Conservation (phyloP, 2,329 filamentous ascomycete genomes). For the Aspergillaceae sp. region DNA sequence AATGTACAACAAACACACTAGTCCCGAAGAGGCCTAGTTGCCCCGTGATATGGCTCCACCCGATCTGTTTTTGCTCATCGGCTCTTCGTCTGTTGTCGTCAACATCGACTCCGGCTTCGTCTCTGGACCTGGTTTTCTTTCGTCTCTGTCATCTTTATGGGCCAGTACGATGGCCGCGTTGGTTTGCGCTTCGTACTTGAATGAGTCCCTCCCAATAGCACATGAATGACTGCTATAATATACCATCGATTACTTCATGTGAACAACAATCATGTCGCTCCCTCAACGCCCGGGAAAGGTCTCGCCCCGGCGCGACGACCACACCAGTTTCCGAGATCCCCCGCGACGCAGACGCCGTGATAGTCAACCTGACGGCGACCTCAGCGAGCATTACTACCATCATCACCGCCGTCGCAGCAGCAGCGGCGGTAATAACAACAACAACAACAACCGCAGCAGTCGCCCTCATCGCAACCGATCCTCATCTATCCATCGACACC, state of each 20-base stretch:
- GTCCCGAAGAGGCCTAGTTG: not conserved
- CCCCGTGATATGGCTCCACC: not conserved
- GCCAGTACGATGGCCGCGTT: no score
- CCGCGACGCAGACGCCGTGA: constrained; percentile 61
- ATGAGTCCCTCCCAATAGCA: no score
- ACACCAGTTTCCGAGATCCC: constrained; percentile 59
- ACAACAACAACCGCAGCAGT: no score
- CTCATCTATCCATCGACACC: constrained; percentile 31
- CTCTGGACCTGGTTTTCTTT: no score
- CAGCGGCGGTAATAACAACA: constrained; percentile 7
- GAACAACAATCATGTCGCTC: constrained; percentile 38
- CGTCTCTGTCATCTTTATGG: no score
- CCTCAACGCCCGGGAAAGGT: constrained; percentile 56
- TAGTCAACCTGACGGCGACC: constrained; percentile 54
- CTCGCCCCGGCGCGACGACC: constrained; percentile 53
- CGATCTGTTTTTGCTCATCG: not conserved
- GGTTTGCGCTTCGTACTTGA: no score
- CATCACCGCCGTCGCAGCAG: no score
- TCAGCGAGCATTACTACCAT: constrained; percentile 14
- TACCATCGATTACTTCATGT: not conserved
- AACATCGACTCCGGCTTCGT: no score
- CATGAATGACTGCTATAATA: not conserved
- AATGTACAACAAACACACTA: not conserved
- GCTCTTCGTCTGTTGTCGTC: not conserved
- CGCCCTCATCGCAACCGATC: constrained; percentile 13